Base-by-base conservation (phyloP, 1,284 basidiomycete genomes). In the Schizophyllum commune region DNA sequence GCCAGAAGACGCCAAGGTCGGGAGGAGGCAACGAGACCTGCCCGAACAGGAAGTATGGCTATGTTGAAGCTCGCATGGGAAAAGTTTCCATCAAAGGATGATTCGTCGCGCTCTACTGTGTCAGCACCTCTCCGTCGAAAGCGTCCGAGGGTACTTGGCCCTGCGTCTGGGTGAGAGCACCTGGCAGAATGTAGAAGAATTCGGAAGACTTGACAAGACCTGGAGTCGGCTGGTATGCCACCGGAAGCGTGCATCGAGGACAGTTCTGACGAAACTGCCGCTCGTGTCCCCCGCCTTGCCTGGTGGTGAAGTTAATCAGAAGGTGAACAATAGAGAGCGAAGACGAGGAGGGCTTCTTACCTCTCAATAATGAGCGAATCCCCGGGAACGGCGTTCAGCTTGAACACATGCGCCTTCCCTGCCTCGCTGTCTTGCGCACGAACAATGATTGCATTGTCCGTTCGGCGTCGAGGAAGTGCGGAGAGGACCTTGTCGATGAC, bases 401-500 rank as follows among this genome's bases (percentile, higher is more conserved):
- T 92, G 80, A 92, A 92, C 1, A 90, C 80, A 61, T 83, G 77
- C 4, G 88, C 86, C 66, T 86, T 84, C 47, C 72, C 80, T 20
- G 68, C 68, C 53, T 79, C 78, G 39, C 69, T 78, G 66, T 89
- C 86, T 70, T 87, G 83, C 32, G 83, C 83, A 60, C 88, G 85
- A 64, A 92, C 76, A 60, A 92, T 83, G 58, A 83, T 83, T 17
- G 91, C 83, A 59, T 81, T 83, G 72, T 92, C 91, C 61, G 89
- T 89, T 68, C 81, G 81, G 63, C 90, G 84, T 64, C 82, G 79
- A 8, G 91, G 90, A 54, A 92, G 79, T 56, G 82, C 78, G 64
- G 81, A 77, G 51, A 92, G 77, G 60, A 77, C 82, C 72, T 86
- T 89, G 73, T 92, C 91, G 70, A 92, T 88, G 27, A 92, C 91